Evolutionary conservation across 2,329 filamentous ascomycete genomes (phyloP), one percentile per base, ranked within the genome.

Genomic region (Pseudogymnoascus sp.): DNA sequence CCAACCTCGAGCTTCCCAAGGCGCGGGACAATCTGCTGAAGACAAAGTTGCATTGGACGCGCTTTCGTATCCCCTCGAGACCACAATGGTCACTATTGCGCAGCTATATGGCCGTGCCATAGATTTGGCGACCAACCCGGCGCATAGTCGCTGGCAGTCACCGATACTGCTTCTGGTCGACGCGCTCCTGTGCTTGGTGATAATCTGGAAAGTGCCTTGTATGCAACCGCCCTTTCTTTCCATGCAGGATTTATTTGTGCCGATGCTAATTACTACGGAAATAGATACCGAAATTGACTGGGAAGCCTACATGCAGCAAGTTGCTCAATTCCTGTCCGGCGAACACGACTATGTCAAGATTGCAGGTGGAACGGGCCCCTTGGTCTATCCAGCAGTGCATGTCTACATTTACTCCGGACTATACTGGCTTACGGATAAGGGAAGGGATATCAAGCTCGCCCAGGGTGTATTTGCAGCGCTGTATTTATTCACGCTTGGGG

Each of bases 231-330:
- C 18, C 22, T 58, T 25, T 35, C 30, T 18, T 50, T 16, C 20
- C 25, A 18, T 38, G n/a, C 25, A 61, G 33, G n/a, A 30, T 16
- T 37, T 54, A 33, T 18, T 30, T 28, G 18, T 6, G 14, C 2
- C 2, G 16, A 22, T 60, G 16, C 28, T 35, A 28, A 25, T 20
- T 50, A 25, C 36, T 43, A 25, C 59, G 36, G 60, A 20, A 54
- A 38, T 11, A 90, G 94, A 99, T 73, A 99, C 94, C 43, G 94
- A 99, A 75, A 99, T 99, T 70, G 94, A 99, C 76, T 99, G 93
- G 93, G 83, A 82, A 63, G 91, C 94, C 0, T 99, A 99, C 75
- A 97, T 99, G 92, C 83, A 97, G 73, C 94, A 99, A 71, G 81
- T 97, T 47, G 76, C 82, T 39, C 86, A 92, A 68, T 94, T 88